Conservation (phyloP, 352 stramenopile genomes). For the Phytopythium sindhum region DNA sequence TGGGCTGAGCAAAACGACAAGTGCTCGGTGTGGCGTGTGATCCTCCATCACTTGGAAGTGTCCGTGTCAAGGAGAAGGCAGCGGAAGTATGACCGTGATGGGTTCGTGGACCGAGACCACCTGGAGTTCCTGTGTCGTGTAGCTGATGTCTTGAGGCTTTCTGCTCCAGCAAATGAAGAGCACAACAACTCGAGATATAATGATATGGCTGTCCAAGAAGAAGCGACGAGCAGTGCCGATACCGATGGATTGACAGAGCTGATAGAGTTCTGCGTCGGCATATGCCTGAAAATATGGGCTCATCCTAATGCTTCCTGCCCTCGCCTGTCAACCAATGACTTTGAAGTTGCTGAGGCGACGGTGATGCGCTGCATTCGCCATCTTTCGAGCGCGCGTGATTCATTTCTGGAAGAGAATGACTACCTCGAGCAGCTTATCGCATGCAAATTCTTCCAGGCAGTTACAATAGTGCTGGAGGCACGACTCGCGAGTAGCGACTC, state of each 20-base stretch:
- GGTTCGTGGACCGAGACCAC: conserved; percentile 20
- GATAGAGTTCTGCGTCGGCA: background rate
- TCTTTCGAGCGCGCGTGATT: background rate
- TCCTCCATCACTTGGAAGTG: conserved; percentile 1
- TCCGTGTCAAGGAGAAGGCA: background rate
- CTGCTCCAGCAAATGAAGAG: background rate
- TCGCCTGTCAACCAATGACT: background rate
- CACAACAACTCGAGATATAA: background rate
- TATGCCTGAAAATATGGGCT: background rate
- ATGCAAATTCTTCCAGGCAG: conserved; percentile 14
- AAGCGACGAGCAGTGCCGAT: background rate
- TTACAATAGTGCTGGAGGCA: background rate
- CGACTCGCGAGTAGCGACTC: background rate
- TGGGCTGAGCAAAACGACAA: background rate
- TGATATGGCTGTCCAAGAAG: background rate
- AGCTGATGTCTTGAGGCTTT: background rate
- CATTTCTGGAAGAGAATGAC: background rate
- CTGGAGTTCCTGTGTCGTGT: conserved; percentile 18
- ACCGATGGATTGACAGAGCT: background rate
- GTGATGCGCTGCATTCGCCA: background rate
- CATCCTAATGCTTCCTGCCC: background rate
- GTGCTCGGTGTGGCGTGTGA: conserved; percentile 3
- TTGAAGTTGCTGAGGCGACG: background rate
- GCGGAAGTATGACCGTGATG: too few relatives aligned
- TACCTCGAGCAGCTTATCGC: background rate